A percentile compares a stretch with the other conserved stretches of the same genome.
Evolutionary conservation across 805 yeast genomes (phyloP).

Genomic region (Spathaspora gorwiae): DNA sequence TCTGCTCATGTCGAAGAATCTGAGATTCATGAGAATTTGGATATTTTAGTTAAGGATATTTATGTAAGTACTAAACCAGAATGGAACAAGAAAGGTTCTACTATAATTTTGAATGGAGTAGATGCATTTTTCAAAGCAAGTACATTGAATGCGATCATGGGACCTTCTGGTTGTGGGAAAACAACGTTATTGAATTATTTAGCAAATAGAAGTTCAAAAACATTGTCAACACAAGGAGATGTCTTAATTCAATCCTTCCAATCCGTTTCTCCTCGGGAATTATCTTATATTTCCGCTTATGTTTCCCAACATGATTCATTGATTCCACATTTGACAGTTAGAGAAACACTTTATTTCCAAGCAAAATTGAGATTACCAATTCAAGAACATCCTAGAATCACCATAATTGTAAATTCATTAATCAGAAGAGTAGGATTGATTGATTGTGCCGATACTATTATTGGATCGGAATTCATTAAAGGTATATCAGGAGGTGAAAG

Average conservation of each 20-base stretch:
- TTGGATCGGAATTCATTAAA: slow-evolving; percentile 18
- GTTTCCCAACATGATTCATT: slow-evolving; percentile 20
- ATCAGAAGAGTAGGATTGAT: slow-evolving; percentile 12
- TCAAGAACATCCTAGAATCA: slow-evolving; percentile 16
- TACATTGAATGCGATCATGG: slow-evolving; percentile 38
- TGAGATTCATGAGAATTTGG: slow-evolving; percentile 9
- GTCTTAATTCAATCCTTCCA: slow-evolving; percentile 6
- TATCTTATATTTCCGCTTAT: slow-evolving; percentile 20
- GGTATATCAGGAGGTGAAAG: slow-evolving; percentile 22
- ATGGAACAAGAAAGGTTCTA: background rate
- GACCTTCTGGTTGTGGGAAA: slow-evolving; percentile 41
- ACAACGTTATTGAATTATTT: slow-evolving; percentile 33
- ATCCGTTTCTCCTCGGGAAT: slow-evolving; percentile 12
- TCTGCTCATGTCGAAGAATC: background rate
- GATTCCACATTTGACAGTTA: slow-evolving; percentile 17
- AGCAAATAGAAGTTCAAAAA: slow-evolving; percentile 51
- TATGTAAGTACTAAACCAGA: slow-evolving; percentile 40
- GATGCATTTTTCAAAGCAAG: slow-evolving; percentile 28
- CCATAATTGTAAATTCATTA: slow-evolving; percentile 8
- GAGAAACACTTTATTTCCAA: slow-evolving; percentile 13
- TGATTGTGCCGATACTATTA: slow-evolving; percentile 10
- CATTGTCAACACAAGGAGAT: slow-evolving; percentile 1
- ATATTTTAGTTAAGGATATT: slow-evolving; percentile 32
- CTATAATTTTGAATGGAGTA: slow-evolving; percentile 19
- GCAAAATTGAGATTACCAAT: slow-evolving; percentile 24